Conservation (phyloP, 495 filamentous ascomycete genomes). For the Penicillium antarcticum region DNA sequence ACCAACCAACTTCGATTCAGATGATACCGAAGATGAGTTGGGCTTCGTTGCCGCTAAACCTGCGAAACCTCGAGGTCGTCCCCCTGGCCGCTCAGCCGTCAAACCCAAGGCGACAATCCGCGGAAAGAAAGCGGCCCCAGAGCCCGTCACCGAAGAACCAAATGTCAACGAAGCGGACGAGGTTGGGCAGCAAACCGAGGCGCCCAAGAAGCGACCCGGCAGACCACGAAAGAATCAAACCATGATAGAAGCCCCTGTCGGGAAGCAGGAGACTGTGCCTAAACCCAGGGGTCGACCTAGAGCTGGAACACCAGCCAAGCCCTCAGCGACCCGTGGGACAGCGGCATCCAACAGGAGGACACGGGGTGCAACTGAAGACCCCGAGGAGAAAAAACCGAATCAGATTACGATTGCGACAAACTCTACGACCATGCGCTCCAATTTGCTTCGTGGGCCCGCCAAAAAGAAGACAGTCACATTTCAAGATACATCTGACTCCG, state of each 20-base stretch:
- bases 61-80: constrained; percentile 12
- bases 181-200: constrained; percentile 24
- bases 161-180: constrained; percentile 15
- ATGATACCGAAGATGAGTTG: constrained; percentile 43
- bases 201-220: constrained; percentile 33
- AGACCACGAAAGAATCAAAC: constrained; percentile 28
- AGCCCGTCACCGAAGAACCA: constrained; percentile 4
- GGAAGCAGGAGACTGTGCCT: constrained; percentile 18
- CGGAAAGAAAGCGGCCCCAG: constrained; percentile 15
- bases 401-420: constrained; percentile 29
- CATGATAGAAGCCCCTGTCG: constrained; percentile 1
- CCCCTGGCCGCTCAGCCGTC: constrained; percentile 11
- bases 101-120: constrained; percentile 14
- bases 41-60: constrained; percentile 25
- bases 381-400: constrained; percentile 17
- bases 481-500: constrained; percentile 37
- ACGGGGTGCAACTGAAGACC: constrained; percentile 13
- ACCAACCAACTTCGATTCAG: constrained; percentile 18
- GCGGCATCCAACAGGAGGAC: constrained; percentile 24
- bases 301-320: constrained; percentile 20
- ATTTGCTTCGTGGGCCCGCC: constrained; percentile 37
- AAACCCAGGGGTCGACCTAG: constrained; percentile 38
- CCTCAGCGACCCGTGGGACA: background rate
- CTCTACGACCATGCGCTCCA: constrained; percentile 32
- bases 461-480: constrained; percentile 56